phyloP scores from a whole-genome alignment of 805 yeast species.

The Torulaspora delbrueckii region DNA sequence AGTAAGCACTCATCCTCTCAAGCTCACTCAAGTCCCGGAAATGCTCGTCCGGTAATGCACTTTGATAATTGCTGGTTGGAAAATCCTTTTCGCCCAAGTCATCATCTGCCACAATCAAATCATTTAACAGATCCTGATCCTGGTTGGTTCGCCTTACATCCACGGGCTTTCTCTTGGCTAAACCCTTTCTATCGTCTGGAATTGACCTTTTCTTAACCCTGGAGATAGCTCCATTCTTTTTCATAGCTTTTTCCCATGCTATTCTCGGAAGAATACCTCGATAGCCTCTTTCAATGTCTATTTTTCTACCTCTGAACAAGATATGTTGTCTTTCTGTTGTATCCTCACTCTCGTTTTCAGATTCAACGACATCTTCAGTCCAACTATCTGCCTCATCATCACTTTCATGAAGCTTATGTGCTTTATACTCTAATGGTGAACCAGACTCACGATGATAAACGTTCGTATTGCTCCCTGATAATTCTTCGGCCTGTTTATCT shows the following conservation, averaged over 20 bases:
- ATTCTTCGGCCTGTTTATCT: neutral
- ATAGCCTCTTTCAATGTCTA: conserved; percentile 30
- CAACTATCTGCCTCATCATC: neutral
- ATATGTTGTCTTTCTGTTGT: conserved; percentile 1
- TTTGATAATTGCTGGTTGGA: conserved; percentile 1
- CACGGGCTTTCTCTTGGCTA: conserved; percentile 23
- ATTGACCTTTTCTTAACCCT: conserved; percentile 3
- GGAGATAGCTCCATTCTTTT: conserved; percentile 1
- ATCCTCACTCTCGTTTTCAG: neutral
- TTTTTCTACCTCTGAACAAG: conserved; percentile 27
- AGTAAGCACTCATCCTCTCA: conserved; percentile 18
- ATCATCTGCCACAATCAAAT: conserved; percentile 23
- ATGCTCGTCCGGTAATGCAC: neutral
- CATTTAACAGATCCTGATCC: conserved; percentile 20
- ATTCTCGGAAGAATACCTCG: conserved; percentile 32
- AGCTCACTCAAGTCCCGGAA: conserved; percentile 8
- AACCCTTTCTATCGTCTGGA: conserved; percentile 19
- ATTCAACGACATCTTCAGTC: neutral
- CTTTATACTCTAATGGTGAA: neutral
- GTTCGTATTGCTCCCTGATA: neutral
- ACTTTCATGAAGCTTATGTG: neutral
- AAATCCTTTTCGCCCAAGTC: conserved; percentile 3
- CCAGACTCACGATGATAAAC: neutral
- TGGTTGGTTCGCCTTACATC: conserved; percentile 2
- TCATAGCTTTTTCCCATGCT: conserved; percentile 31